Percentiles rank a stretch among this genome's conserved stretches.
Evolutionary conservation across 768 basidiomycete genomes (phyloP).

Genomic region (Hygrocybe coccinea): DNA sequence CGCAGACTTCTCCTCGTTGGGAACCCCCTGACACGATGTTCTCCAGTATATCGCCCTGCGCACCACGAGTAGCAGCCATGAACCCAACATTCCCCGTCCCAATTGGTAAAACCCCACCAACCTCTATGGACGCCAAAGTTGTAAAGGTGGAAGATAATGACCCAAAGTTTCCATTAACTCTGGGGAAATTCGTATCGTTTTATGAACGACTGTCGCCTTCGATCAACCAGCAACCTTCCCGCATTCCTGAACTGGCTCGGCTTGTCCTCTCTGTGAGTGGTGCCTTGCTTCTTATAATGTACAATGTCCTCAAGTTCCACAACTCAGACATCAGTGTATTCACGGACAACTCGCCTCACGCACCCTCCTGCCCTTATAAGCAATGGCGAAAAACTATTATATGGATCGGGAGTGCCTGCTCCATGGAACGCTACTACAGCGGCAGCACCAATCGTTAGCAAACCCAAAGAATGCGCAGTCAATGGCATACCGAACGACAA

Average conservation of each 20-base stretch:
- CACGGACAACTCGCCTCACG: conserved; percentile 56
- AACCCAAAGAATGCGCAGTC: conserved; percentile 26
- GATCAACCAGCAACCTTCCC: conserved; percentile 56
- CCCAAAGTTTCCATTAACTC: conserved; percentile 48
- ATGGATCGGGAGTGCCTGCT: conserved; percentile 46
- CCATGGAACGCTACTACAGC: conserved; percentile 45
- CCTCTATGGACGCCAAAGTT: conserved; percentile 16
- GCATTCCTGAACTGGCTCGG: conserved; percentile 63
- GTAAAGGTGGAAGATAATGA: conserved; percentile 38
- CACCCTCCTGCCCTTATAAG: conserved; percentile 64
- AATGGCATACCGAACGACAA: conserved; percentile 19
- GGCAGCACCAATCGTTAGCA: conserved; percentile 17
- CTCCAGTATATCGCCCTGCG: conserved; percentile 51
- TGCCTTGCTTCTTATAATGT: neutral
- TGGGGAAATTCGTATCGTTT: conserved; percentile 40
- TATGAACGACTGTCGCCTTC: conserved; percentile 56
- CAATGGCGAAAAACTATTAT: conserved; percentile 42
- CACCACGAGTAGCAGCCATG: conserved; percentile 58
- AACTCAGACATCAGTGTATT: conserved; percentile 47
- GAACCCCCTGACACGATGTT: conserved; percentile 64
- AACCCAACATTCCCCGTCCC: conserved; percentile 63
- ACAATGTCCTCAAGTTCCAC: neutral
- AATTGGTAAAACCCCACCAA: conserved; percentile 26
- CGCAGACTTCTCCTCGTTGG: conserved; percentile 59
- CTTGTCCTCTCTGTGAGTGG: conserved; percentile 60